Evolutionary conservation across 306 rosid genomes (phyloP).

Genomic region (Hippophae tibetana): DNA sequence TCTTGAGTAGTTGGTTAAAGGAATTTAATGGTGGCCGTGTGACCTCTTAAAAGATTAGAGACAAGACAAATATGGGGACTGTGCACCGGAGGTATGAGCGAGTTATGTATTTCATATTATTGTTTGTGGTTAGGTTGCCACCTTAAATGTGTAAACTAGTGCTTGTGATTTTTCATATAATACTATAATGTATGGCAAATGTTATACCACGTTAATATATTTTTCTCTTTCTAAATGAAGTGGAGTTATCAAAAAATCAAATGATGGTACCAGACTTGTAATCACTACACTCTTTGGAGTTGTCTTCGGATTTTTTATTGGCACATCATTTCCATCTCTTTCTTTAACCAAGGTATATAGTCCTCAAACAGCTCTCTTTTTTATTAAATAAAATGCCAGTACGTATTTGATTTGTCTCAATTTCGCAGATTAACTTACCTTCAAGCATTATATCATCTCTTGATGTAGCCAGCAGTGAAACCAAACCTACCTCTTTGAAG

Average conservation of each 20-base stretch:
- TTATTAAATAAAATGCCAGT: slow-evolving; percentile 5
- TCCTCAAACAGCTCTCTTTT: neutral
- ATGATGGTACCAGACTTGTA: slow-evolving; percentile 53
- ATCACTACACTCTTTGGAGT: slow-evolving; percentile 53
- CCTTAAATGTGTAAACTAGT: neutral
- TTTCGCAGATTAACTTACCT: slow-evolving; percentile 74
- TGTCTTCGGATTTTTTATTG: slow-evolving; percentile 68
- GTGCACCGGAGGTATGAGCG: slow-evolving; percentile 41
- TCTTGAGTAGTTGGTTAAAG: slow-evolving; percentile 23
- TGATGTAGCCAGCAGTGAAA: slow-evolving; percentile 37
- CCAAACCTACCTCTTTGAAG: slow-evolving; percentile 37
- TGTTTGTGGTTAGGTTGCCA: neutral
- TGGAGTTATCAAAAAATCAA: slow-evolving; percentile 40
- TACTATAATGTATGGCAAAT: slow-evolving; percentile 4
- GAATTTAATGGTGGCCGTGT: slow-evolving; percentile 19
- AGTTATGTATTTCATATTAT: neutral
- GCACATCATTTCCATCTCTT: slow-evolving; percentile 54
- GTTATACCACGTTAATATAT: neutral
- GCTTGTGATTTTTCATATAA: neutral
- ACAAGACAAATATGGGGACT: slow-evolving; percentile 27
- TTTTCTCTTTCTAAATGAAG: slow-evolving; percentile 29
- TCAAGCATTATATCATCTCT: slow-evolving; percentile 57
- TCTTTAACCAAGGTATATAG: slow-evolving; percentile 56
- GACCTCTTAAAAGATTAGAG: slow-evolving; percentile 24
- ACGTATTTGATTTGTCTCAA: slow-evolving; percentile 22